Base-by-base conservation (phyloP, 1,139 yeast species). In the Yamadazyma aaseri region DNA sequence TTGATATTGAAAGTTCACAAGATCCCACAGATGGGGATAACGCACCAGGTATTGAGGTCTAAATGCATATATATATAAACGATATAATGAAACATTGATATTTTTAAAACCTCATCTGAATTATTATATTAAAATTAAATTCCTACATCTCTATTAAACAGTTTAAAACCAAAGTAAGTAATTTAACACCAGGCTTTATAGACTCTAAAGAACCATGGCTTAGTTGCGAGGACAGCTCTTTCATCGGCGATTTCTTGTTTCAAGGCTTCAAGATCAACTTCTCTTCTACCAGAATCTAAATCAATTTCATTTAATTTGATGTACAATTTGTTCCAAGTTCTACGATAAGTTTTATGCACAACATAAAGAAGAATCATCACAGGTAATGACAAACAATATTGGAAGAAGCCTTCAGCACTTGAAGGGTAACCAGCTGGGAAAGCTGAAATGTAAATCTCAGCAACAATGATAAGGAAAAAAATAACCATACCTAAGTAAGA, bases 221-320 rank as follows among this genome's bases (percentile, higher is more conserved):
- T 52, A 10, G 39, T 26, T 5, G 45, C 47, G 31, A 66, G 38
- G 6, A 31, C 41, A 24, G 55, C 58, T 41, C 53, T 58, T 33
- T 71, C 76, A 20, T 68, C 73, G 10, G 71, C 73, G 36, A 67
- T 56, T 33, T 69, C 72, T 47, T 68, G 71, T 46, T 61, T 70
- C 53, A 73, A 62, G 8, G 51, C 37, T 38, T 71, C 77, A 24
- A 72, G 34, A 42, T 71, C 75, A 34, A 64, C 51, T 29, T 69
- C 73, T 50, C 75, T 63, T 53, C 74, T 60, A 17, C 79, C 79
- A 10, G 75, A 65, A 50, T 73, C 78, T 42, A 73, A 58, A 49
- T 73, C 79, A 32, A 73, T 60, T 24, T 71, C 71, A 17, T 45
- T 50, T 38, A 65, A 58, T 34, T 57, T 62, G 41, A 71, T 49